Evolutionary conservation across 352 stramenopile genomes (phyloP).

Genomic region (Globisporangium cylindrosporum): DNA sequence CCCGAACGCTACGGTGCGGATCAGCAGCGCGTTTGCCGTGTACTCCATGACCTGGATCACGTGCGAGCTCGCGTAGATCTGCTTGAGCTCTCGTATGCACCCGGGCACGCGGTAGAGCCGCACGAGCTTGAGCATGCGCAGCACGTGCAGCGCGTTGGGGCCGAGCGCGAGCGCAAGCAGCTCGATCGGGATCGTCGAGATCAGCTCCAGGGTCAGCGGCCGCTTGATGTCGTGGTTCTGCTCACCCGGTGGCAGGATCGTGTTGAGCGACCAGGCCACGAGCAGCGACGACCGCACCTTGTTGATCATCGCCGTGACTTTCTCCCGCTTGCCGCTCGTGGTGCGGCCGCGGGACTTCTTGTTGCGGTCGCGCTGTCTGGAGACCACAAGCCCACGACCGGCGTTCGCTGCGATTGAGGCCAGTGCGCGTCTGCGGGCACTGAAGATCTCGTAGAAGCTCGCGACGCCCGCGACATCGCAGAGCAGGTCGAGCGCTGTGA

Average conservation of each 20-base stretch:
- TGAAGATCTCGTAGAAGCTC: slow-evolving; percentile 56
- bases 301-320: slow-evolving; percentile 19
- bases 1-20: slow-evolving; percentile 44
- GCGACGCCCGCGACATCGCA: slow-evolving; percentile 38
- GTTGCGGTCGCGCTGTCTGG: slow-evolving; percentile 13
- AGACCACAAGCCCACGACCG: slow-evolving; percentile 17
- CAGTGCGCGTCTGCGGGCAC: slow-evolving; percentile 32
- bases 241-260: slow-evolving; percentile 36
- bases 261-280: slow-evolving; percentile 64
- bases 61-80: slow-evolving; percentile 33
- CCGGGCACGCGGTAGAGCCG: slow-evolving; percentile 47
- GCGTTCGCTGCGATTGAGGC: slow-evolving; percentile 33
- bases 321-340: not conserved
- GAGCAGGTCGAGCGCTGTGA: slow-evolving; percentile 48
- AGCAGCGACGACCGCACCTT: slow-evolving; percentile 33
- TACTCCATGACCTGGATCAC: slow-evolving; percentile 56
- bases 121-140: slow-evolving; percentile 52
- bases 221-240: slow-evolving; percentile 30
- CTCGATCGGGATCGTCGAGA: slow-evolving; percentile 53
- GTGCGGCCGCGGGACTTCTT: not conserved
- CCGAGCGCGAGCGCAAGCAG: slow-evolving; percentile 37
- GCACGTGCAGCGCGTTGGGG: slow-evolving; percentile 51
- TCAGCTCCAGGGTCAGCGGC: slow-evolving; percentile 40
- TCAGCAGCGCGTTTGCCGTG: slow-evolving; percentile 49
- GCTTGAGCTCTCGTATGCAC: slow-evolving; percentile 48